Base-by-base conservation (phyloP, 441 rosid species). In the Manihot esculenta region DNA sequence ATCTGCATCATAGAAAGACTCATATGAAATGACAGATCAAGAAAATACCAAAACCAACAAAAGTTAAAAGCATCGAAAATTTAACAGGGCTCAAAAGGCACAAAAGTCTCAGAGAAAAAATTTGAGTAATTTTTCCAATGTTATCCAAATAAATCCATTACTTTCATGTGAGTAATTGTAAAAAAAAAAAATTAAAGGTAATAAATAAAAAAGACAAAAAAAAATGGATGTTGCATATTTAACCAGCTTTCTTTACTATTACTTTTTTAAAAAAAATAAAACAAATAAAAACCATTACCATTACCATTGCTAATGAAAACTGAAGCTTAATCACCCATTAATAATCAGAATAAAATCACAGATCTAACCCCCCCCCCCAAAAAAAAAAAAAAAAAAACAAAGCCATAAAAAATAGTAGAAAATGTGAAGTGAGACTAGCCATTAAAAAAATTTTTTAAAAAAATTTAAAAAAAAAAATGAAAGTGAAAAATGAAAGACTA, bases 291-390 rank as follows among this genome's bases (percentile, higher is more conserved):
- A 23, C 41, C 50, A 61, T 71, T 55, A 57, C 64, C 30, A 59
- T 21, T 67, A 24, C 64, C 30, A 59, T 21, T 67, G 20, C 7
- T 27, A 63, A 58, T 21, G 33, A 54, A 64, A 63, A 47, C 68
- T 21, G 60, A 58, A 72, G 5, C 58, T 51, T 70, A 20, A 60
- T 48, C 13, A 41, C 65, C 64, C 72, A 38, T 38, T 38, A 38
- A 41, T 69, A 69, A 69, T 57, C 55, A 38, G 15, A 58, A 64
- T 38, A 38, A 38, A 38, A 70, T 59, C 69, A 72, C 82, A 83
- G 85, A 85, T 83, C 84, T 81, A 76, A 85, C 33, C 62, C 38
- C n/a, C n/a, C n/a, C n/a, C n/a, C n/a, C n/a, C n/a, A n/a, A n/a
- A n/a, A n/a, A n/a, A n/a, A n/a, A n/a, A n/a, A n/a, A n/a, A 62